These are phyloP conservation scores for Monilinia vaccinii-corymbosi DNA, from an alignment of 2,329 filamentous ascomycete species.

Conservation along the genomic window DNA sequence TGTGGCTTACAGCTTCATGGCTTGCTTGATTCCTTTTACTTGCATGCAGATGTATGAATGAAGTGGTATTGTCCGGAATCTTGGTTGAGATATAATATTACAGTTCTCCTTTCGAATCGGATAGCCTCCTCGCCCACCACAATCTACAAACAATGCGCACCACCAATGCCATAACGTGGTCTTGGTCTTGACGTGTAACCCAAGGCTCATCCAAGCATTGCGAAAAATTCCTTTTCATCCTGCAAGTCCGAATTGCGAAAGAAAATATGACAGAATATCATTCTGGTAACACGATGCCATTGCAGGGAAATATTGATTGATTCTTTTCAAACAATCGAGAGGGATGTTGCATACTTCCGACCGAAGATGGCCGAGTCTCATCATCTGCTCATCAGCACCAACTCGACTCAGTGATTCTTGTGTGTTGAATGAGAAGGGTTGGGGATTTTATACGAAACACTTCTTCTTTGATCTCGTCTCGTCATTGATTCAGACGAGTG, in stretches of 20 bases:
- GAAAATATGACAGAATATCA: constrained; percentile 3
- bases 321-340: constrained; percentile 8
- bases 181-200: neutral
- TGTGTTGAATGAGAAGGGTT: neutral
- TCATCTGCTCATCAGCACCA: constrained; percentile 2
- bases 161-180: constrained; percentile 3
- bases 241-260: neutral
- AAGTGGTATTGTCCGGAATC: neutral
- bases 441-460: neutral
- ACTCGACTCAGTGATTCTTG: neutral
- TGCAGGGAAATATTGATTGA: constrained; percentile 8
- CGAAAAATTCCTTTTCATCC: neutral
- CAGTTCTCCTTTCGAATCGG: neutral
- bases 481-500: neutral
- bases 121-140: neutral
- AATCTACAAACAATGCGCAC: constrained; percentile 4
- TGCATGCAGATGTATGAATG: constrained; percentile 1
- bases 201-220: neutral
- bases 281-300: neutral
- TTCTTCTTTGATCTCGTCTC: neutral
- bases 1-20: neutral
- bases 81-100: neutral
- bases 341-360: constrained; percentile 6
- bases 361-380: constrained; percentile 10
- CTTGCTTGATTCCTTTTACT: neutral